Base-by-base conservation (phyloP, 2,329 filamentous ascomycete genomes). In the Dactylellina cionopaga region DNA sequence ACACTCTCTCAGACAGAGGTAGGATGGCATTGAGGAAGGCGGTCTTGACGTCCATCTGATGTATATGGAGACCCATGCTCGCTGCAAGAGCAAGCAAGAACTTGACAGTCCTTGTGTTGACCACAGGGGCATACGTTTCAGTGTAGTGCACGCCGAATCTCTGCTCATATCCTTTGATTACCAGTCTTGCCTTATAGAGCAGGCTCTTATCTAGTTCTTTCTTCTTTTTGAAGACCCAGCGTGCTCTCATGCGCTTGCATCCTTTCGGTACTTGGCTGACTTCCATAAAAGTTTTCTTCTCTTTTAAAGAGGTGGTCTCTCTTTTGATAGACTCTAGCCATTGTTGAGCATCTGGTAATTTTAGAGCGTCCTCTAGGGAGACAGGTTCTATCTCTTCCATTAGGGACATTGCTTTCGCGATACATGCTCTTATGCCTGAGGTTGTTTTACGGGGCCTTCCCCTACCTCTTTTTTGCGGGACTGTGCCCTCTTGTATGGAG, bases 11-110 rank as follows among this genome's bases (percentile, higher is more conserved):
- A 9, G 17, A 19, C 19, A 17, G 7, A 33, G 22, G 11, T 22
- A 54, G 37, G n/a, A 13, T 31, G 25, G 13, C 25, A 54, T 54
- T 54, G 1, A 54, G 13, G 37, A 54, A 54, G 11, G 15, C 15
- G 10, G 33, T 54, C 37, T 54, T 54, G n/a, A 54, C 25, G 25
- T 54, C 25, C 25, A 54, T 37, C 37, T 54, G 25, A 25, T 54
- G 25, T 7, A 37, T 39, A 13, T 54, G 2, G 2, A 54, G 37
- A 39, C 25, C 33, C 24, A 54, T 5, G 13, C 10, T 37, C 6
- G n/a, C 37, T 37, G n/a, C 22, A 1, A 54, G 25, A 54, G 17
- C 15, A 22, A 54, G 29, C 13, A 54, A 52, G 17, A 52, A 33
- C 19, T 24, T 33, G 2, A 52, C 22, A 11, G n/a, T 52, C 17